Evolutionary conservation across 2,329 filamentous ascomycete species (phyloP).

Genomic region (Neopestalotiopsis sp.): DNA sequence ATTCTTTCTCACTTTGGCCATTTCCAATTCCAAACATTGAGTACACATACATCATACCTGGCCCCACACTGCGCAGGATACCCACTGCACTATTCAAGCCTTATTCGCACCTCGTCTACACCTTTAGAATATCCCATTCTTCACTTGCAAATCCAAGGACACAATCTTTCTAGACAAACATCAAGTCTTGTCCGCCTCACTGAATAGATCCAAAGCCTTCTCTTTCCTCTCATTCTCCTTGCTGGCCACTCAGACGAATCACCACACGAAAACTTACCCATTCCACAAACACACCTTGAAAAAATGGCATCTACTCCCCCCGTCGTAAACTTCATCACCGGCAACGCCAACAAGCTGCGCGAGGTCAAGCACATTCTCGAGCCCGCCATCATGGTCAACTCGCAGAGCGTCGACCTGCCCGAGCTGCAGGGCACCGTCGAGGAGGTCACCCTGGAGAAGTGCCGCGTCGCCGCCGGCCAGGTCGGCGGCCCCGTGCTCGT

Average conservation of each 20-base stretch:
- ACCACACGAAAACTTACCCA: too few relatives aligned
- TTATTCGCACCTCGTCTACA: background rate
- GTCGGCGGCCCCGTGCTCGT: constrained; percentile 82
- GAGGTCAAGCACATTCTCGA: constrained; percentile 90
- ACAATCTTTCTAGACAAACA: background rate
- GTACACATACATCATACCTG: background rate
- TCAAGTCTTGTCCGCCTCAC: too few relatives aligned
- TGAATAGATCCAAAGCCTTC: too few relatives aligned
- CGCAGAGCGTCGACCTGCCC: constrained; percentile 76
- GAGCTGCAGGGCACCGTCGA: constrained; percentile 94
- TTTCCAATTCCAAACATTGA: background rate
- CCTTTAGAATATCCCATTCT: background rate
- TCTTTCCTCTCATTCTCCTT: too few relatives aligned
- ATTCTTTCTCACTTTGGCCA: background rate
- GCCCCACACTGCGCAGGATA: background rate
- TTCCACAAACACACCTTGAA: background rate
- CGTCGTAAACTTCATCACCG: constrained; percentile 88
- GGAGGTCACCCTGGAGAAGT: constrained; percentile 90
- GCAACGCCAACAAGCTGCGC: constrained; percentile 90
- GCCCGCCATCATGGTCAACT: constrained; percentile 73
- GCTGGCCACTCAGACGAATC: too few relatives aligned
- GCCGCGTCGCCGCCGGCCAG: constrained; percentile 76
- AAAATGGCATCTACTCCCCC: constrained; percentile 13
- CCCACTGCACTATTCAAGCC: constrained; percentile 8
- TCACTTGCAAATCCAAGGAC: background rate